Evolutionary conservation across 2,329 filamentous ascomycete species (phyloP).

Genomic region (Cryphonectria japonica): DNA sequence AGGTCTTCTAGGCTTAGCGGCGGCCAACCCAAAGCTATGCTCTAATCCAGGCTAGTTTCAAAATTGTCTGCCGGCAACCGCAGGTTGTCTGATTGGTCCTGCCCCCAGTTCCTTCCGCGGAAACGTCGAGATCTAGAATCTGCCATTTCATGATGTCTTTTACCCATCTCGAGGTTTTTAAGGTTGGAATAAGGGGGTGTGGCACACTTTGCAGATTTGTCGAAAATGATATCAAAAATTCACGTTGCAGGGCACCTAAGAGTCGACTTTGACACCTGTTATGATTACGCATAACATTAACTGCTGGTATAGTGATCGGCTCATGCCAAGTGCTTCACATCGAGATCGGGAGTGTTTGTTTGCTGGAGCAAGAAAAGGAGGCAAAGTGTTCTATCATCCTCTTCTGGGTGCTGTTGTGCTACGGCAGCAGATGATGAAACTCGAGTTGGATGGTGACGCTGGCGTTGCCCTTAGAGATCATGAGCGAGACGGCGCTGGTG

Average conservation of each 20-base stretch:
- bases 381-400: neutral
- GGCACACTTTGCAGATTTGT: neutral
- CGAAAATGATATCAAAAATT: neutral
- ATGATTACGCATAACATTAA: neutral
- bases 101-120: neutral
- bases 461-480: neutral
- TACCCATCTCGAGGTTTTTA: neutral
- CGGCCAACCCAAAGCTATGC: too few relatives aligned
- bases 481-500: neutral
- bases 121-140: conserved; percentile 12
- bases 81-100: neutral
- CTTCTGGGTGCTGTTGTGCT: neutral
- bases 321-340: neutral
- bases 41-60: neutral
- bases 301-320: neutral
- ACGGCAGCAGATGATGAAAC: neutral
- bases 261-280: too few relatives aligned
- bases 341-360: neutral
- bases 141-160: neutral
- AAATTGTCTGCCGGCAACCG: neutral
- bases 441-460: neutral
- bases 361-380: neutral
- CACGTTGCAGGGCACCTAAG: neutral
- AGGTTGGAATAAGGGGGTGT: neutral
- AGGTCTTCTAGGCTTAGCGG: neutral